A percentile compares a stretch with the other conserved stretches of the same genome.
Conservation (phyloP, 208 protist genomes). For the Acanthamoeba sp. region DNA sequence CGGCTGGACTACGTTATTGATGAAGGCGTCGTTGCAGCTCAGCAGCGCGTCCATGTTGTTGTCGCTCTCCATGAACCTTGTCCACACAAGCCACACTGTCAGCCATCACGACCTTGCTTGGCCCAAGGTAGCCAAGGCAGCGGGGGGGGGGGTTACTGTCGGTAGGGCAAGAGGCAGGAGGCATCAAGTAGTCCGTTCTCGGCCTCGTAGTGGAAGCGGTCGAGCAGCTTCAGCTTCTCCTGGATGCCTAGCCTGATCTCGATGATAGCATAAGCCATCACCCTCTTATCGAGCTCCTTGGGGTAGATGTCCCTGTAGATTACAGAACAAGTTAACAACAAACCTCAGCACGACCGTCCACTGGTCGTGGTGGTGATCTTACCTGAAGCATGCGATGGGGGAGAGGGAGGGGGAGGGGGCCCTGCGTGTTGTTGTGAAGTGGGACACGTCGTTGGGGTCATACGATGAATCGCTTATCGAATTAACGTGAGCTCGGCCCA, state of each 20-base stretch:
- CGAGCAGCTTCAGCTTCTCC: neutral
- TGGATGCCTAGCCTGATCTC: conserved; percentile 5
- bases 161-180: neutral
- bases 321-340: neutral
- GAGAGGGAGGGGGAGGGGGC: neutral
- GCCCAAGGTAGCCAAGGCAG: neutral
- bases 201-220: conserved; percentile 21
- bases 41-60: neutral
- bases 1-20: neutral
- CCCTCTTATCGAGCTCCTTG: neutral
- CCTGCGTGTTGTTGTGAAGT: too few species aligned
- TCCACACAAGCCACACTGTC: neutral
- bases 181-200: neutral
- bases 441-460: neutral
- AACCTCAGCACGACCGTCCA: neutral
- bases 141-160: neutral
- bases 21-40: neutral
- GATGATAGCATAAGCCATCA: neutral
- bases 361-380: too few species aligned
- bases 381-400: neutral
- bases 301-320: neutral
- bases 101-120: too few species aligned
- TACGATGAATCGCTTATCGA: neutral
- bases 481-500: neutral
- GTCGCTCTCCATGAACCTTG: neutral